phyloP scores from a whole-genome alignment of 106 monocot species.

The Dioscorea zingiberensis region DNA sequence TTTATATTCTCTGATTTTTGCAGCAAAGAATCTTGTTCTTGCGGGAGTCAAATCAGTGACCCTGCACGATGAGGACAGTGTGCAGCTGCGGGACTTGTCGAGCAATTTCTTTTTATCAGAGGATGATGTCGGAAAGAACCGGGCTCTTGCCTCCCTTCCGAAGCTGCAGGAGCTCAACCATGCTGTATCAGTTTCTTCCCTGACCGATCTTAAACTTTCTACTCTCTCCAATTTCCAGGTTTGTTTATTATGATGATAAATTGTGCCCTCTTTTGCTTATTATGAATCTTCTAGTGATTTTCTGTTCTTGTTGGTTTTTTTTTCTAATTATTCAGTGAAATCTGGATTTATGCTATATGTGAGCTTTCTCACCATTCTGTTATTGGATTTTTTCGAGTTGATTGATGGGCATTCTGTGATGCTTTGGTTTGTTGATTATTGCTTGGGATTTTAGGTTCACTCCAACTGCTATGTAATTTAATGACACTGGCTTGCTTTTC shows the following conservation, averaged over 20 bases:
- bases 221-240: constrained; percentile 87
- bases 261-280: too few relatives aligned
- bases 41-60: constrained; percentile 81
- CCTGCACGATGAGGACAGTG: constrained; percentile 59
- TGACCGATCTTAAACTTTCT: constrained; percentile 29
- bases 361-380: too few relatives aligned
- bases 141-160: constrained; percentile 58
- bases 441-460: too few relatives aligned
- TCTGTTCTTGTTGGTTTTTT: background rate
- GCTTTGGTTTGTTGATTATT: too few relatives aligned
- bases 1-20: constrained; percentile 1
- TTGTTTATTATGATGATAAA: constrained; percentile 3
- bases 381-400: too few relatives aligned
- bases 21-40: constrained; percentile 88
- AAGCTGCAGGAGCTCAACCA: constrained; percentile 88
- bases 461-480: too few relatives aligned
- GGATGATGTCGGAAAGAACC: constrained; percentile 66
- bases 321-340: background rate
- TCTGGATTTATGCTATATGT: background rate
- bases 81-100: constrained; percentile 74
- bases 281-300: too few relatives aligned
- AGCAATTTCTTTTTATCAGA: constrained; percentile 78
- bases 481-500: too few relatives aligned
- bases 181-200: constrained; percentile 56
- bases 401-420: too few relatives aligned